Evolutionary conservation across 1,284 basidiomycete genomes (phyloP), one percentile per base, ranked within the genome.

Genomic region (Heliocybe sulcata): DNA sequence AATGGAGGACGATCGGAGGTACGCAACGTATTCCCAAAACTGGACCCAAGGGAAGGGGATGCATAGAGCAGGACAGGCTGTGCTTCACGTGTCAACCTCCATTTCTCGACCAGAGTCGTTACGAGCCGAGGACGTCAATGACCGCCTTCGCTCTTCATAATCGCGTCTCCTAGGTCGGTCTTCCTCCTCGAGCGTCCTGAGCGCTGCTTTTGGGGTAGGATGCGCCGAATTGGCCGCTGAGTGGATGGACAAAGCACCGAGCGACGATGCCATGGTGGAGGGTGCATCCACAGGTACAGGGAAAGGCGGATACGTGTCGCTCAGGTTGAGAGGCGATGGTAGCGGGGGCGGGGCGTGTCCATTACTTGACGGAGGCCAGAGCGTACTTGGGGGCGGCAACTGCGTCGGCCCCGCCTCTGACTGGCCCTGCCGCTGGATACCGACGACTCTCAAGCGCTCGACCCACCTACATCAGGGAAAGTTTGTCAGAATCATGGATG

Each of bases 371-470:
- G 38, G 38, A 6, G 38, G n/a, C 38, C 38, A 42, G n/a, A n/a
- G 38, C 4, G 38, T n/a, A 16, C 38, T 42, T 16, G 33, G 16
- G 9, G 33, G 16, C 33, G 33, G 33, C 16, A 16, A 35, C 16
- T 35, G 9, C 33, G 16, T 9, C 16, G 33, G 33, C 33, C 33
- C 45, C 11, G 23, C 45, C 12, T 49, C 47, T 6, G 22, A 4
- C 23, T 49, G 47, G 12, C 47, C 47, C 58, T 76, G 69, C 27
- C 90, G 81, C 62, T 92, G 86, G 38, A 91, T 70, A 9, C 90
- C 90, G 45, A 92, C 80, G 25, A 86, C 75, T 3, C 87, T 80
- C 25, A 92, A 71, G 8, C 90, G 80, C 54, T 88, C 87, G 35
- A 92, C 87, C 90, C 90, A 91, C 45, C 86, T 89, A 35, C 12